A percentile compares a stretch with the other conserved stretches of the same genome.
phyloP scores from a whole-genome alignment of 257 asterid species.

The Anisodus acutangulus region DNA sequence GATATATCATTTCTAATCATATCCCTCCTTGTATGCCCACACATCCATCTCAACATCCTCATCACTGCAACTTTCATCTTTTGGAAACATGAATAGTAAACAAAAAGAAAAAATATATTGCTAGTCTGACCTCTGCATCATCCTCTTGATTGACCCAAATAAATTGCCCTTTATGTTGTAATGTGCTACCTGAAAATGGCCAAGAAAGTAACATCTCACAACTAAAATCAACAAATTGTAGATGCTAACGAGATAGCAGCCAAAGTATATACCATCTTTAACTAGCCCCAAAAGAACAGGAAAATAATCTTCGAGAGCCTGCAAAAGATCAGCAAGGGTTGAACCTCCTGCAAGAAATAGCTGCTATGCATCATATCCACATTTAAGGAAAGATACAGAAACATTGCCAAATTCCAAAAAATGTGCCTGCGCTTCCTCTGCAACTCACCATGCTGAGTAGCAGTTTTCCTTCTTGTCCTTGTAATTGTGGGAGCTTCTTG shows the following conservation, averaged over 20 bases:
- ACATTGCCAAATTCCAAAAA: conserved; percentile 21
- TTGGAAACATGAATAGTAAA: not conserved
- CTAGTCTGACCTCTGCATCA: conserved; percentile 77
- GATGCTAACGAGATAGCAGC: not conserved
- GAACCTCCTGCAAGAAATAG: conserved; percentile 85
- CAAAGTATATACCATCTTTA: conserved; percentile 73
- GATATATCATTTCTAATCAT: too few relatives aligned
- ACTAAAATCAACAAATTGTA: conserved; percentile 30
- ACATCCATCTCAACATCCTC: too few relatives aligned
- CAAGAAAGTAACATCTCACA: conserved; percentile 36
- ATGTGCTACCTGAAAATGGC: conserved; percentile 68
- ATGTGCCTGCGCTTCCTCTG: not conserved
- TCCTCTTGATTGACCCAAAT: conserved; percentile 98
- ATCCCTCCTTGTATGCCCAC: too few relatives aligned
- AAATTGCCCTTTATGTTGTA: conserved; percentile 88
- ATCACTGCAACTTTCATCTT: too few relatives aligned
- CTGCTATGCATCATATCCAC: conserved; percentile 43
- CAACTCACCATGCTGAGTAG: conserved; percentile 89
- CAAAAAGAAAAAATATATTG: not conserved
- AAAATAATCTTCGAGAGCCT: conserved; percentile 88
- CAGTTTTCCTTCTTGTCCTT: conserved; percentile 80
- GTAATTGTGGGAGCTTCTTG: conserved; percentile 96
- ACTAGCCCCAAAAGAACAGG: conserved; percentile 93
- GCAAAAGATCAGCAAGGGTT: conserved; percentile 86
- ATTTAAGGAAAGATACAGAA: conserved; percentile 12